Base-by-base conservation (phyloP, 2,329 filamentous ascomycete species). In the Ramularia endophylla region DNA sequence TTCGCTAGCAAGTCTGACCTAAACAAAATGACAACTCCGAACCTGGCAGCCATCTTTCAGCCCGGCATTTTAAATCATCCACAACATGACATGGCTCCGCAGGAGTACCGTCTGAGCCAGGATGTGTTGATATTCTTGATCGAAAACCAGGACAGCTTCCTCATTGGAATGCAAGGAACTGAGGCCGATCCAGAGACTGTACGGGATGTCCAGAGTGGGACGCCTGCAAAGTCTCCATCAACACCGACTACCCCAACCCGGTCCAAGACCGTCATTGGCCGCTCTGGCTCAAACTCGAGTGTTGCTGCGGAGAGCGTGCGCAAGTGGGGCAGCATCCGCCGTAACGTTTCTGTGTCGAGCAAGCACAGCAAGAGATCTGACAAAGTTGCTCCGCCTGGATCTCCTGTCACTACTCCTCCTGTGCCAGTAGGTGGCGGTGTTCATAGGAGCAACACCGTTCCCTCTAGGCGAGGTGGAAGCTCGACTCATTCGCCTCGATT, bases 111-210 rank as follows among this genome's bases (percentile, higher is more conserved):
- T 22, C 72, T 98, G 5, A 97, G 94, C 61, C 92, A 98, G 72
- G 90, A 92, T 57, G 90, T 98, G 15, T 76, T 98, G 50, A 95
- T 98, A 37, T 98, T 98, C 65, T 70, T 98, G 54, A 98, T 98
- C 52, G 89, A 97, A 61, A 95, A 98, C 57, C 92, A 98, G 63
- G 92, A 98, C 59, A 87, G 95, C 65, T 98, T 98, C 72, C 71
- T 98, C 51, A 94, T 98, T 51, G 92, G 92, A 41, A 98, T 98
- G 92, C 87, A 88, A 60, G 92, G 92, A 32, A 95, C 89, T n/a
- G 89, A 81, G n/a, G 86, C 89, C n/a, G 89, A 95, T 60, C 87
- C 94, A 60, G 81, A 79, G 46, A 81, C 78, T 6, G 72, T 80
- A 36, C 76, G 78, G 56, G 78, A 81, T 46, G 72, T 81, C 27